A percentile compares a stretch with the other conserved stretches of the same genome.
These are phyloP conservation scores for Phanerochaete sordida DNA, from an alignment of 768 basidiomycete genomes.

Conservation along the genomic window DNA sequence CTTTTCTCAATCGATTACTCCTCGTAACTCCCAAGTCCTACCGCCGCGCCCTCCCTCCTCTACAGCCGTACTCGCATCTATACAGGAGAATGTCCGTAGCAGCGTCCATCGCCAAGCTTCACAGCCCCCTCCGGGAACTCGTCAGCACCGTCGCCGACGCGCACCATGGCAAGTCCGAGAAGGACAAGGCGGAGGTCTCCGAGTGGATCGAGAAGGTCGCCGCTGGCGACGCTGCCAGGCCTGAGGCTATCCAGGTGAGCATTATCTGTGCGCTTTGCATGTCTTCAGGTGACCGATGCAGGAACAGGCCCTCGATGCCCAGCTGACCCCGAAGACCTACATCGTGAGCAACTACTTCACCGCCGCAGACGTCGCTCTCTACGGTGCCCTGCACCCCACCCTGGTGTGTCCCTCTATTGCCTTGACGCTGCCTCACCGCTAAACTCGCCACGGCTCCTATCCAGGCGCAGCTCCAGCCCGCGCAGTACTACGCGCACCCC, in stretches of 20 bases:
- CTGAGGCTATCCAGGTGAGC: constrained; percentile 48
- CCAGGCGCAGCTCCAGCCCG: constrained; percentile 66
- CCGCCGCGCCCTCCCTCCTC: not conserved
- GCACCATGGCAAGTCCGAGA: constrained; percentile 50
- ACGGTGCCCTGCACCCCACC: constrained; percentile 81
- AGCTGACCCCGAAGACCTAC: constrained; percentile 78
- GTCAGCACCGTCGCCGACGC: constrained; percentile 33
- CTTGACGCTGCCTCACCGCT: not conserved
- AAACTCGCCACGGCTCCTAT: not conserved
- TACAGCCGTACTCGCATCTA: not conserved
- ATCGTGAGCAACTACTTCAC: constrained; percentile 81
- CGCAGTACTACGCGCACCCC: constrained; percentile 77
- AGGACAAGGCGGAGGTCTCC: constrained; percentile 59
- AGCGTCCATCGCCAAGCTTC: constrained; percentile 22
- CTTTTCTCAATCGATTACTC: constrained; percentile 12
- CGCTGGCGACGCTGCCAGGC: constrained; percentile 43
- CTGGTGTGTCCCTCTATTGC: constrained; percentile 48
- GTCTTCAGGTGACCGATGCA: not conserved
- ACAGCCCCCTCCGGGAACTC: constrained; percentile 41
- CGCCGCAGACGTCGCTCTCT: constrained; percentile 87
- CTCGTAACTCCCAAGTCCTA: constrained; percentile 7
- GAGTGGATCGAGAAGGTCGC: constrained; percentile 70
- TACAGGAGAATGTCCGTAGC: constrained; percentile 24
- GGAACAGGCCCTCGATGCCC: constrained; percentile 63
- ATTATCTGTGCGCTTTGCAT: not conserved